Conservation (phyloP, 2,329 filamentous ascomycete species). For the Colletotrichum sp. region DNA sequence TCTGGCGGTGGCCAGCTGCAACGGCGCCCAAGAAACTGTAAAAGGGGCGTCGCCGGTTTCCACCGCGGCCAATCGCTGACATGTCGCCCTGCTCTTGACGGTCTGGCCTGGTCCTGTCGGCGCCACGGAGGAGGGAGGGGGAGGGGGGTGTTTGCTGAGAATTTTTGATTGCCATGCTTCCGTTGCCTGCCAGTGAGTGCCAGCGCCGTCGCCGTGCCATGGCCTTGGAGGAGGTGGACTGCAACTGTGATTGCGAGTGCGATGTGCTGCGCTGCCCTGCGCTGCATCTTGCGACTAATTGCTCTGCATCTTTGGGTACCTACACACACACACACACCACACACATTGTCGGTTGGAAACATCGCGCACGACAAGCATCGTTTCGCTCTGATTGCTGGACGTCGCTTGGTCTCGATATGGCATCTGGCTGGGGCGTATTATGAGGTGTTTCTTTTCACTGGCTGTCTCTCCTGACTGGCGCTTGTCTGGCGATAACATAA, state of each 20-base stretch:
- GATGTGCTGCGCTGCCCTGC: background rate
- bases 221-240: background rate
- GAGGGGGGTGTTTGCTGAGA: background rate
- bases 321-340: background rate
- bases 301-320: background rate
- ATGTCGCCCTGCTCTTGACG: constrained; percentile 2
- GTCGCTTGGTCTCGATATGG: background rate
- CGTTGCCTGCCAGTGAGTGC: background rate
- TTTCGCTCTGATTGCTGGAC: background rate
- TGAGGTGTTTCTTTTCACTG: background rate
- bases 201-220: background rate
- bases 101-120: constrained; percentile 8
- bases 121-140: background rate
- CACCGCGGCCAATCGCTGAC: constrained; percentile 7
- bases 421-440: background rate
- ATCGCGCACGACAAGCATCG: background rate
- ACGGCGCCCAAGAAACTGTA: constrained; percentile 3
- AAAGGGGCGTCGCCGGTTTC: constrained; percentile 5
- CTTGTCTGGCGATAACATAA: background rate
- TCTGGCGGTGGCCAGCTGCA: constrained; percentile 10
- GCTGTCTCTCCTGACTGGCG: background rate
- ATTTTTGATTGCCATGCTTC: background rate
- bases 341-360: background rate
- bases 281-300: background rate
- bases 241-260: background rate